Conservation (phyloP, 2,329 filamentous ascomycete genomes). For the Chaetomium sp. region DNA sequence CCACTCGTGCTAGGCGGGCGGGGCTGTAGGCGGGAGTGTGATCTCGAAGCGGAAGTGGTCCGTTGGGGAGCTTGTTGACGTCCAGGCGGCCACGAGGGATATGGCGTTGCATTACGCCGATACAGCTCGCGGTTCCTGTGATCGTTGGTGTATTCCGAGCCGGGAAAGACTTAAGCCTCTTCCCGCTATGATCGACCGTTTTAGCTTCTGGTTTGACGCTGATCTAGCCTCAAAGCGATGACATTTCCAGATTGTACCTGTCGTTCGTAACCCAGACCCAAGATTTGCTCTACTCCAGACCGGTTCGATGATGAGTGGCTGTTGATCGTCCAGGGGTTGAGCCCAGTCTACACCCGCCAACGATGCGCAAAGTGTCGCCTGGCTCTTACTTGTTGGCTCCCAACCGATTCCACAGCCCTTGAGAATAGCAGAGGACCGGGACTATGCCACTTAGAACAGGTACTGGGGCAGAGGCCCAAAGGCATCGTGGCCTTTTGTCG, state of each 20-base stretch:
- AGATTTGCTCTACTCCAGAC: not conserved
- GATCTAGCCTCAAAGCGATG: not conserved
- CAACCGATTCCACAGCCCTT: not conserved
- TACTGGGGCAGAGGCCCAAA: not conserved
- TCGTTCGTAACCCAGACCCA: not conserved
- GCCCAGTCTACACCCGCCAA: too few species aligned
- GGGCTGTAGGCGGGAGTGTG: too few species aligned
- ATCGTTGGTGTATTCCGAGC: not conserved
- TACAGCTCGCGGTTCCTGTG: too few species aligned
- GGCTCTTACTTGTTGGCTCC: not conserved
- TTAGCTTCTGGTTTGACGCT: not conserved
- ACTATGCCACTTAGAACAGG: not conserved
- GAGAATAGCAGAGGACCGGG: not conserved
- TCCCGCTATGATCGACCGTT: not conserved
- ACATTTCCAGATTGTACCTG: not conserved
- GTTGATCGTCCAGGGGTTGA: not conserved
- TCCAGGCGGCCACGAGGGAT: too few species aligned
- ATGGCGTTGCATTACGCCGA: too few species aligned
- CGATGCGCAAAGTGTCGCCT: not conserved
- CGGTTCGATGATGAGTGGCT: not conserved
- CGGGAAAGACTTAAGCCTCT: not conserved
- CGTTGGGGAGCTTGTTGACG: too few species aligned
- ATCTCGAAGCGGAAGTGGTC: too few species aligned
- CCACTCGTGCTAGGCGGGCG: too few species aligned
- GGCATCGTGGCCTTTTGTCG: not conserved